Percentiles rank a stretch among this genome's conserved stretches.
Evolutionary conservation across 768 basidiomycete species (phyloP).

Genomic region (Leccinum rimulosum): DNA sequence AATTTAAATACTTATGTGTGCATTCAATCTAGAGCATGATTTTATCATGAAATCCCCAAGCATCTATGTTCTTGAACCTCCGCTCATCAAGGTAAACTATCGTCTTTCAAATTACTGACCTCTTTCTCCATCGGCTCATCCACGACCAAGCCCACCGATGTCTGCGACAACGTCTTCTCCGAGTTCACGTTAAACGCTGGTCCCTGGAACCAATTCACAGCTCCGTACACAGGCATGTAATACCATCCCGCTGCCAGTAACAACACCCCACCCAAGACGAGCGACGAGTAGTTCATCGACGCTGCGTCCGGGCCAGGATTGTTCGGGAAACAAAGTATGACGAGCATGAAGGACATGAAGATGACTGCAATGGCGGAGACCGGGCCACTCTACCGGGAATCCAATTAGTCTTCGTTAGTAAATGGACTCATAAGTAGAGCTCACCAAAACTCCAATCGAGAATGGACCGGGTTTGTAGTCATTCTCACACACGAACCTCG

Average conservation of each 20-base stretch:
- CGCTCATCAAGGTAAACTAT: not conserved
- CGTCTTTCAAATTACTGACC: not conserved
- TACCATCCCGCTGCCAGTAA: conserved; percentile 58
- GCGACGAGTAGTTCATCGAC: conserved; percentile 69
- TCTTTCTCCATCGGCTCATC: not conserved
- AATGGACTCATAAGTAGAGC: not conserved
- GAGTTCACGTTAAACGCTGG: conserved; percentile 46
- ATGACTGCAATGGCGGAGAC: conserved; percentile 50
- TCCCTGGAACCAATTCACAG: conserved; percentile 66
- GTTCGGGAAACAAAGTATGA: conserved; percentile 62
- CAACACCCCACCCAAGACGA: conserved; percentile 60
- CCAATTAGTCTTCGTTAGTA: not conserved
- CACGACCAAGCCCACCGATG: not conserved
- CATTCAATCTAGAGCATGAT: too few relatives aligned
- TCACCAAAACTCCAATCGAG: conserved; percentile 40
- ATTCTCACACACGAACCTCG: conserved; percentile 45
- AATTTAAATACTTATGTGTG: too few relatives aligned
- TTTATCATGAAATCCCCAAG: too few relatives aligned
- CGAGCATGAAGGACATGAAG: conserved; percentile 63
- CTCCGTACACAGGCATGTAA: conserved; percentile 70
- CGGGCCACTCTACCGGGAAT: conserved; percentile 43
- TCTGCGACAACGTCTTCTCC: not conserved
- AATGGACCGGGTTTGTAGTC: conserved; percentile 46
- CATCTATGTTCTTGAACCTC: not conserved
- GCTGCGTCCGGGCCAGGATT: conserved; percentile 40